Evolutionary conservation across 202 grass and related monocot genomes (phyloP).

Genomic region (Zoysia matrella): DNA sequence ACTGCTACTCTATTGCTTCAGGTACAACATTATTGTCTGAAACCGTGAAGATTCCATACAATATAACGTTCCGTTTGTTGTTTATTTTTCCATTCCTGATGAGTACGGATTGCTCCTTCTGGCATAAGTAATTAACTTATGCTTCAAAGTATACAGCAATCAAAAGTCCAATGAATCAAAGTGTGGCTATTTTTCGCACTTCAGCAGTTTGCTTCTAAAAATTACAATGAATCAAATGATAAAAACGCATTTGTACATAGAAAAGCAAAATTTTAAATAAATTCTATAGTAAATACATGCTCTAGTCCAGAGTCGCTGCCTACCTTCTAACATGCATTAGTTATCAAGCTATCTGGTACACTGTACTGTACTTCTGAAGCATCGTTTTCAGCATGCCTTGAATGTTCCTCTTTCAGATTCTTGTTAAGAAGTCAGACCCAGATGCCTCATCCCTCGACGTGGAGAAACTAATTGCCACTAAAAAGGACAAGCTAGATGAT

Average conservation of each 20-base stretch:
- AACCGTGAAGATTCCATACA: neutral
- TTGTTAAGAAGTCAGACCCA: conserved; percentile 76
- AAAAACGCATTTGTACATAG: too few species aligned
- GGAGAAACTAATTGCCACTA: conserved; percentile 70
- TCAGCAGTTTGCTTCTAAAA: neutral
- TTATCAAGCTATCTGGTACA: neutral
- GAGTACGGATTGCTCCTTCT: neutral
- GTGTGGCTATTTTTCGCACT: neutral
- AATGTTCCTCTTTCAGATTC: conserved; percentile 60
- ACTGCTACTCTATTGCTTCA: neutral
- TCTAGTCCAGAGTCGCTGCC: neutral
- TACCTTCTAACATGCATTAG: neutral
- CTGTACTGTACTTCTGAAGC: neutral
- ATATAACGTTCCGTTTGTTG: neutral
- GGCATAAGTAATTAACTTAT: neutral
- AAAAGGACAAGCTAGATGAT: conserved; percentile 75
- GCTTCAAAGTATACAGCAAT: neutral
- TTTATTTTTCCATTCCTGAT: neutral
- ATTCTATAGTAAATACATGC: neutral
- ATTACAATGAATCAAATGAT: neutral
- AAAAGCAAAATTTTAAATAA: too few species aligned
- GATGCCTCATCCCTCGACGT: conserved; percentile 78
- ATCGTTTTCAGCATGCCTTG: neutral
- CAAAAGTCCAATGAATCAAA: neutral
- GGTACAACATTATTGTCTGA: neutral